Evolutionary conservation across 257 asterid genomes (phyloP), one percentile per base, ranked within the genome.

Genomic region (Salvia hispanica): DNA sequence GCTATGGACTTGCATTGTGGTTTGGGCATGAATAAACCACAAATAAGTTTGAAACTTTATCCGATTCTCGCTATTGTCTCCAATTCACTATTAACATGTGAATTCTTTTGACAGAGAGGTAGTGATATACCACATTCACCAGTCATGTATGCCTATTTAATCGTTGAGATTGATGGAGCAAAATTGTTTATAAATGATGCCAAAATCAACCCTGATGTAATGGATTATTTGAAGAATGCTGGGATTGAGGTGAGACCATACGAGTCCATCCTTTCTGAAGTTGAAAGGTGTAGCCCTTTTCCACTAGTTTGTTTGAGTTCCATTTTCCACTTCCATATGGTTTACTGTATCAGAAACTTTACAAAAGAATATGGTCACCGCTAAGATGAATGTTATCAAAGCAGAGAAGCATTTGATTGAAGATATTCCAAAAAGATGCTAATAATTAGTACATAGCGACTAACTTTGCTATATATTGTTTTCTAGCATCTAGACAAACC

Each of bases 81-180:
- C 40, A 63, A 31, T 58, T 11, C n/a, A 54, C 36, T 55, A 47
- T 28, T 73, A 55, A 72, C 70, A 57, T 63, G 45, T 15, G 15
- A 43, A 9, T 43, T 70, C 28, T 67, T 69, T 73, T 74, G 64
- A 66, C 84, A 94, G 99, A 88, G 99, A 78, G 99, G 99, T 47
- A 78, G 79, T 43, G 99, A 93, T 66, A 69, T 93, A 67, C 95
- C 87, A 33, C 94, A 86, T 82, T 87, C 99, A 25, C 99, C 96
- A 7, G 99, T 93, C 80, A 85, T 84, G 92, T 93, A 93, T 67
- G 97, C 97, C 3, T 88, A 93, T 77, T 79, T 91, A 63, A 56
- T 93, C 36, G 95, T 93, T 86, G 99, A 90, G 86, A 79, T 75
- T 66, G 95, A 86, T 74, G 88, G 88, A 58, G 95, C 96, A 71